Evolutionary conservation across 1,284 basidiomycete genomes (phyloP).

Genomic region (Cutaneotrichosporon dermatis): DNA sequence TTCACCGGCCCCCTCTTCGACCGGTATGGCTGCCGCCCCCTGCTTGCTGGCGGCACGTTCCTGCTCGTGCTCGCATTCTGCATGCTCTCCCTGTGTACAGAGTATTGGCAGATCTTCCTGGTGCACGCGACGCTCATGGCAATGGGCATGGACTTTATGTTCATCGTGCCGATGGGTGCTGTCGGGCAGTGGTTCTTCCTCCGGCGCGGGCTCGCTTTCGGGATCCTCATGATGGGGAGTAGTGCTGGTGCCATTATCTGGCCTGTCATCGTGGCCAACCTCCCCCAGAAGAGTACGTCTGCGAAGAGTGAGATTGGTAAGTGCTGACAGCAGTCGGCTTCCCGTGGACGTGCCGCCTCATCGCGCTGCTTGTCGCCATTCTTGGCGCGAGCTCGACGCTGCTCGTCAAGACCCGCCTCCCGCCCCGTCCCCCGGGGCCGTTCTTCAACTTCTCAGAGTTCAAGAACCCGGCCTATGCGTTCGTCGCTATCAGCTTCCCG

Average conservation of each 20-base stretch:
- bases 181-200: conserved; percentile 41
- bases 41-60: conserved; percentile 29
- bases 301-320: no score
- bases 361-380: conserved; percentile 30
- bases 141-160: conserved; percentile 38
- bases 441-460: conserved; percentile 36
- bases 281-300: conserved; percentile 31
- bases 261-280: conserved; percentile 39
- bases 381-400: conserved; percentile 25
- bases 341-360: conserved; percentile 38
- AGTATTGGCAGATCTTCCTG: conserved; percentile 37
- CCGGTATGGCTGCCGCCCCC: conserved; percentile 31
- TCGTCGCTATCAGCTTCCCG: conserved; percentile 24
- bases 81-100: conserved; percentile 27
- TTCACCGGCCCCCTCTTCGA: conserved; percentile 41
- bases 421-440: conserved; percentile 30
- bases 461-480: conserved; percentile 28
- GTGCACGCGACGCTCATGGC: conserved; percentile 34
- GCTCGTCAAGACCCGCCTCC: conserved; percentile 35
- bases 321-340: no score
- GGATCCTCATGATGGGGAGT: conserved; percentile 33
- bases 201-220: conserved; percentile 38
- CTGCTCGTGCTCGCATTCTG: conserved; percentile 29
- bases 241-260: conserved; percentile 37
- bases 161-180: conserved; percentile 37